These are phyloP conservation scores for Arthrobotrys sinensis DNA, from an alignment of 2,329 filamentous ascomycete genomes.

Conservation along the genomic window DNA sequence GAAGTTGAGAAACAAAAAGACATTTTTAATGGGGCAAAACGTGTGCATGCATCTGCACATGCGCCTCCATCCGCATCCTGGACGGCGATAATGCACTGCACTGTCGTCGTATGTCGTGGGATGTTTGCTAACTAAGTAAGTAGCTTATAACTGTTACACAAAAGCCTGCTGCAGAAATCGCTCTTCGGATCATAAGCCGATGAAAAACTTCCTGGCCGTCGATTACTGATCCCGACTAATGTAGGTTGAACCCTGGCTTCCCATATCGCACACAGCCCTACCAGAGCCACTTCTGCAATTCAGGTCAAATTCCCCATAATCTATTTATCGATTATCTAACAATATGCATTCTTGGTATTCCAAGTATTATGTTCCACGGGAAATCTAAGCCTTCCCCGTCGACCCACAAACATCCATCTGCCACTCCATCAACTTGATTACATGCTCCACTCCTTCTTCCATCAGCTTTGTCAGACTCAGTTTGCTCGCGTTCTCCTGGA, in stretches of 20 bases:
- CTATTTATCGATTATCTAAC: constrained; percentile 2
- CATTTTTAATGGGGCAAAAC: background rate
- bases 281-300: constrained; percentile 6
- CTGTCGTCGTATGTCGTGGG: background rate
- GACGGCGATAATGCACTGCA: constrained; percentile 2
- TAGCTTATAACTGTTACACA: constrained; percentile 1
- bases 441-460: constrained; percentile 68
- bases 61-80: constrained; percentile 4
- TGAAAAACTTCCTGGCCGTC: constrained; percentile 1
- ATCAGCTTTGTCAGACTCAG: constrained; percentile 68
- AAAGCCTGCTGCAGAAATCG: constrained; percentile 18
- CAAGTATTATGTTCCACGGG: background rate
- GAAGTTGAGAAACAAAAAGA: background rate
- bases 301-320: background rate
- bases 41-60: background rate
- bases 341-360: background rate
- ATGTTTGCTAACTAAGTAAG: background rate
- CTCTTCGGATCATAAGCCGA: constrained; percentile 47
- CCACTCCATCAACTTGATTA: constrained; percentile 68
- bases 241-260: constrained; percentile 11
- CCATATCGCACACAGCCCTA: constrained; percentile 34
- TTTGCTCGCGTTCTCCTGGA: constrained; percentile 68
- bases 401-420: constrained; percentile 71
- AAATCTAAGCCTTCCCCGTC: constrained; percentile 68
- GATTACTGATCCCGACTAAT: constrained; percentile 33